These are phyloP conservation scores for Petunia hybrid DNA, from an alignment of 305 asterid genomes.

Conservation along the genomic window DNA sequence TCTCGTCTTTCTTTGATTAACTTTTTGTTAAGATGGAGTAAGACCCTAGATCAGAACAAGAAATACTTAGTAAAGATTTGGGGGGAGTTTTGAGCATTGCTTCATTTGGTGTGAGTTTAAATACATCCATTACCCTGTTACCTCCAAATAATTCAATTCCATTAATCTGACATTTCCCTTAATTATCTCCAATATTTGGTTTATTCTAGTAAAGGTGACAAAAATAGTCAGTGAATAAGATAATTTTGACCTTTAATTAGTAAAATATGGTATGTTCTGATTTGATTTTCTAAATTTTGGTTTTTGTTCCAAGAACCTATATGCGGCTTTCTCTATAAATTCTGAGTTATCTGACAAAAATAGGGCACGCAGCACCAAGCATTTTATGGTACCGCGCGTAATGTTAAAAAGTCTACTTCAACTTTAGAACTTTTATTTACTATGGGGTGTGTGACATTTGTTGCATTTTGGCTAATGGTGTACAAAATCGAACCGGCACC, in stretches of 20 bases:
- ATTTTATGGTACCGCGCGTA: background rate
- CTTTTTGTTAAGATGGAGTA: background rate
- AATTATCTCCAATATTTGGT: background rate
- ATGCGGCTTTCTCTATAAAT: too few relatives aligned
- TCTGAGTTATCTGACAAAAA: too few relatives aligned
- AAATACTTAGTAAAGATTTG: background rate
- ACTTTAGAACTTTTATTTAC: background rate
- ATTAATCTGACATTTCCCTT: background rate
- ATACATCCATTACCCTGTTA: background rate
- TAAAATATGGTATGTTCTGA: too few relatives aligned
- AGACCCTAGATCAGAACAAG: background rate
- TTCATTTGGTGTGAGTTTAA: background rate
- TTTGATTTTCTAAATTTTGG: too few relatives aligned
- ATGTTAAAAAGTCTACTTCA: background rate
- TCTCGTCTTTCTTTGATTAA: background rate
- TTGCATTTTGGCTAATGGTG: background rate
- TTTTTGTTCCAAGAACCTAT: too few relatives aligned
- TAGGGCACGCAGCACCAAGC: background rate
- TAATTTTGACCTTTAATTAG: too few relatives aligned
- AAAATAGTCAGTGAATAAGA: too few relatives aligned
- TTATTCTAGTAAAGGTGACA: background rate
- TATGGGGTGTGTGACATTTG: background rate
- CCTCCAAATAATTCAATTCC: background rate
- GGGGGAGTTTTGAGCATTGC: background rate
- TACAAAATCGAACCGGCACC: too few relatives aligned